Evolutionary conservation across 1,284 basidiomycete genomes (phyloP).

Genomic region (Trichosporon faecale): DNA sequence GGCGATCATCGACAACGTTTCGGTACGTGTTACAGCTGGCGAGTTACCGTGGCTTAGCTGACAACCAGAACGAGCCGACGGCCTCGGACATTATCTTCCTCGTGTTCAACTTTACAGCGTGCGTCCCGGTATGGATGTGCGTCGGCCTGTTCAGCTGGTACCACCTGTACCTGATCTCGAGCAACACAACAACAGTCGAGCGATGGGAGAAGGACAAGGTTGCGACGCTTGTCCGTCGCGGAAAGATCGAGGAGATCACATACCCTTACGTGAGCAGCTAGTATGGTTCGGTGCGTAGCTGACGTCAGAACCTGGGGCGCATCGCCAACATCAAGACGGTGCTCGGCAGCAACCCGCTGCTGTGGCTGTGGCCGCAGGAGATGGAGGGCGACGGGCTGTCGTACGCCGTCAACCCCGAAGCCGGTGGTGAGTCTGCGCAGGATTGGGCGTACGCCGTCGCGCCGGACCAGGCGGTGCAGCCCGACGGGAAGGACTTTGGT

Average conservation of each 20-base stretch:
- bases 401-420: slow-evolving; percentile 66
- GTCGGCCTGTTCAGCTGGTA: slow-evolving; percentile 89
- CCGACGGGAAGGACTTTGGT: background rate
- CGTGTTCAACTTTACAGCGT: slow-evolving; percentile 80
- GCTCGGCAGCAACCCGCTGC: slow-evolving; percentile 66
- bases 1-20: slow-evolving; percentile 52
- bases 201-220: slow-evolving; percentile 97
- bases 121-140: slow-evolving; percentile 75
- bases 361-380: slow-evolving; percentile 73
- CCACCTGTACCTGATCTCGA: slow-evolving; percentile 75
- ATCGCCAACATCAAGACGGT: slow-evolving; percentile 70
- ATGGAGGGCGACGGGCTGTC: slow-evolving; percentile 69
- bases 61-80: slow-evolving; percentile 64
- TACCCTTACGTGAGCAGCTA: slow-evolving; percentile 77
- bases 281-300: slow-evolving; percentile 11
- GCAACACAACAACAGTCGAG: slow-evolving; percentile 93
- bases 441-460: slow-evolving; percentile 42
- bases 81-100: slow-evolving; percentile 73
- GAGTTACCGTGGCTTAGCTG: background rate
- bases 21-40: slow-evolving; percentile 29
- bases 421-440: slow-evolving; percentile 69
- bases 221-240: slow-evolving; percentile 75
- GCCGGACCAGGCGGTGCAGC: slow-evolving; percentile 19
- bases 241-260: slow-evolving; percentile 80
- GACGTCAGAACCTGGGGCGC: slow-evolving; percentile 67